phyloP scores from a whole-genome alignment of 305 asterid genomes.

The Fraxinus paxiana region DNA sequence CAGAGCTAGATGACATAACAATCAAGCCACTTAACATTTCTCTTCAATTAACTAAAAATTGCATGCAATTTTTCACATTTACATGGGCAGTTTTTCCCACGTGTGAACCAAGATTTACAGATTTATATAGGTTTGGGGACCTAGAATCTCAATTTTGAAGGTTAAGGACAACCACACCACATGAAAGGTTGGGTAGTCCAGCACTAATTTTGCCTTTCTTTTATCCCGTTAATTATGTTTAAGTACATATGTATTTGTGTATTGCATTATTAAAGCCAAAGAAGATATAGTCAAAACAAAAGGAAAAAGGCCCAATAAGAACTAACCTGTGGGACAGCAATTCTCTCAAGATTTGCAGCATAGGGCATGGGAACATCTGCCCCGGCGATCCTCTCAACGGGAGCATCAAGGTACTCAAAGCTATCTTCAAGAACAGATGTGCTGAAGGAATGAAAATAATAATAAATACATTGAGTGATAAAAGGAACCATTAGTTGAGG shows the following conservation, averaged over 20 bases:
- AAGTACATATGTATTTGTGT: not conserved
- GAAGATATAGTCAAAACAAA: not conserved
- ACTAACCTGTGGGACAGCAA: conserved; percentile 49
- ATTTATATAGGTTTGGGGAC: not conserved
- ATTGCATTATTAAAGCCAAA: not conserved
- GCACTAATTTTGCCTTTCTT: not conserved
- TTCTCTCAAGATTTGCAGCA: conserved; percentile 52
- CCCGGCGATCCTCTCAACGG: conserved; percentile 50
- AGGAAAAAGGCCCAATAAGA: not conserved
- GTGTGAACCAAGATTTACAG: not conserved
- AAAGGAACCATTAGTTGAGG: not conserved
- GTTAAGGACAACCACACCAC: not conserved
- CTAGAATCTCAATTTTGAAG: not conserved
- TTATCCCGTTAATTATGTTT: not conserved
- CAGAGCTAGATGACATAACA: not conserved
- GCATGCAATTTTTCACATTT: not conserved
- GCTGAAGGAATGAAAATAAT: conserved; percentile 23
- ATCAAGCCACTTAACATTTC: not conserved
- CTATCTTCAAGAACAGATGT: conserved; percentile 48
- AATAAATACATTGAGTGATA: not conserved
- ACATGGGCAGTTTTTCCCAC: not conserved
- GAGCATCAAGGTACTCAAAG: conserved; percentile 50
- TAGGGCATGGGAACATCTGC: conserved; percentile 52
- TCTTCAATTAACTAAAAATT: not conserved
- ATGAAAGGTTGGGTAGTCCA: not conserved